Base-by-base conservation (phyloP, 805 yeast genomes). In the Brettanomyces naardenensis region DNA sequence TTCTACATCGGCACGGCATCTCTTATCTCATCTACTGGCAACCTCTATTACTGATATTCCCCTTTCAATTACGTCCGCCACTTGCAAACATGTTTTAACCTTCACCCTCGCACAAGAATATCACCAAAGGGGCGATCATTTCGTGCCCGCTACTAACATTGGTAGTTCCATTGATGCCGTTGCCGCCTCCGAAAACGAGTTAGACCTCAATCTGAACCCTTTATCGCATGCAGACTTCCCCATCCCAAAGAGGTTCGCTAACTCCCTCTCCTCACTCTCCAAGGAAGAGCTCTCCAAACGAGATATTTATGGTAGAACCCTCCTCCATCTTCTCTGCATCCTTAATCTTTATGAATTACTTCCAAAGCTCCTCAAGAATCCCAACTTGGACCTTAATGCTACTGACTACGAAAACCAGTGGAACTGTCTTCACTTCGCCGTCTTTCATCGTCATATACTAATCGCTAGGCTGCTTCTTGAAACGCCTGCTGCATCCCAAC, bases 361-460 rank as follows among this genome's bases (percentile, higher is more conserved):
- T 14, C 49, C 58, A 6, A 61, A 62, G 18, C 45, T 82, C 6
- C 55, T 81, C 28, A 65, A 64, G 37, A 69, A 71, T 44, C 66
- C 69, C 6, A 66, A 69, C 14, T 51, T 72, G 18, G 75, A 77
- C 37, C 46, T 68, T 2, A 47, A 59, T 3, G 49, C 69, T 0
- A 58, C 65, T 2, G 96, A 89, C 55, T 64, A 63, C 37, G 96
- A 88, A 56, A 85, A 75, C 52, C 82, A 86, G 2, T 88, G 94
- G 81, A 82, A 84, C 31, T 75, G 86, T 19, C 63, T 89, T 21
- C 96, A 89, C 56, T 72, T 77, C 42, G 75, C 87, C 4, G 61
- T 83, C 11, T 73, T 65, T 45, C 61, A 71, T 44, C 82, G 77
- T 25, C 66, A 80, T 38, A 59, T 80, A 30, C 51, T 69, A 15